A percentile compares a stretch with the other conserved stretches of the same genome.
phyloP scores from a whole-genome alignment of 371 early-diverging fungal genomes.

The Dipsacomyces acuminosporus region DNA sequence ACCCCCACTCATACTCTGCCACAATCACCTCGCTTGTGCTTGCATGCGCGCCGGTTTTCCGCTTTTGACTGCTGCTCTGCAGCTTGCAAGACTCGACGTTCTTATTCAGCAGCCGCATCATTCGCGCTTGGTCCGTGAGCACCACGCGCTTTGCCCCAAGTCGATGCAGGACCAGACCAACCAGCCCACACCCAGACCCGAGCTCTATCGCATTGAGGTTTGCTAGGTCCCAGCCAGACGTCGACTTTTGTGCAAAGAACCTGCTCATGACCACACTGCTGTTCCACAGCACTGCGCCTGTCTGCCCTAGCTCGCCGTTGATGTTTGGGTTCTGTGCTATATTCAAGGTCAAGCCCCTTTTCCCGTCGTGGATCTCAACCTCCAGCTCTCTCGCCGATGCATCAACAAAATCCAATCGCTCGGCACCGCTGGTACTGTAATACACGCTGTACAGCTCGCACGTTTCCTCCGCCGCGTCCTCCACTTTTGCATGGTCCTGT shows the following conservation, averaged over 20 bases:
- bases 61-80: not conserved
- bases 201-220: conserved; percentile 18
- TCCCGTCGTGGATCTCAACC: conserved; percentile 20
- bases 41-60: not conserved
- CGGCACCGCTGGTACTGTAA: conserved; percentile 14
- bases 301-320: conserved; percentile 36
- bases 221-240: conserved; percentile 8
- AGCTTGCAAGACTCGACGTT: conserved; percentile 12
- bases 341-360: conserved; percentile 9
- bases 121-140: conserved; percentile 32
- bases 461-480: conserved; percentile 36
- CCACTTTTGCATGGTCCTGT: conserved; percentile 1
- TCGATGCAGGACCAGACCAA: conserved; percentile 25
- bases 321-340: conserved; percentile 37
- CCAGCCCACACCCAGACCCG: conserved; percentile 40
- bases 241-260: conserved; percentile 10
- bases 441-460: conserved; percentile 42
- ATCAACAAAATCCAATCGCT: conserved; percentile 15
- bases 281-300: conserved; percentile 41
- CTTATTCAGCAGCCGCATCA: conserved; percentile 17
- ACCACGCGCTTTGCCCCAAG: conserved; percentile 26
- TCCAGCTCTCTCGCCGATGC: conserved; percentile 14
- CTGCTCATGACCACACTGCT: conserved; percentile 36
- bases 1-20: conserved; percentile 30
- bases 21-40: conserved; percentile 2